phyloP scores from a whole-genome alignment of 2,329 filamentous ascomycete species.

The Ophioceras dolichostomum region DNA sequence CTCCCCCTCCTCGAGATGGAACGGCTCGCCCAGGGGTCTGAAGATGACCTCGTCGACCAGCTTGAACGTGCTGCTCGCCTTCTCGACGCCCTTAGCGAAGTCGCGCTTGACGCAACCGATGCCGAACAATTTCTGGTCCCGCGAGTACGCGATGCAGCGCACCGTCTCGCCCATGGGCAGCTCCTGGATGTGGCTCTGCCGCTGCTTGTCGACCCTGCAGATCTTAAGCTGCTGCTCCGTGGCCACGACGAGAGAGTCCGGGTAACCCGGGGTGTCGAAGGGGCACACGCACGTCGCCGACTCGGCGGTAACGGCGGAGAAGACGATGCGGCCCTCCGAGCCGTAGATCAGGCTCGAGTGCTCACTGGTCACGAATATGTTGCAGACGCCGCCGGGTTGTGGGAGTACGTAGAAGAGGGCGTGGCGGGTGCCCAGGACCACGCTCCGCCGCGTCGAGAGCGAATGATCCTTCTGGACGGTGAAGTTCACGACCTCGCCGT shows the following conservation, averaged over 20 bases:
- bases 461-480: conserved; percentile 53
- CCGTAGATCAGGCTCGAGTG: conserved; percentile 91
- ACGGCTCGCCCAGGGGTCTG: conserved; percentile 58
- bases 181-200: conserved; percentile 78
- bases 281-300: conserved; percentile 70
- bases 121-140: conserved; percentile 67
- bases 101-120: conserved; percentile 74
- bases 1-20: conserved; percentile 51
- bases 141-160: conserved; percentile 75
- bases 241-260: conserved; percentile 68
- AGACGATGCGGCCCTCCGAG: conserved; percentile 75
- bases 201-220: conserved; percentile 67
- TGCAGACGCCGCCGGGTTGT: conserved; percentile 44
- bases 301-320: conserved; percentile 86
- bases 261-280: conserved; percentile 73
- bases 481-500: conserved; percentile 83
- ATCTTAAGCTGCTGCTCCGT: conserved; percentile 60
- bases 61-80: conserved; percentile 68
- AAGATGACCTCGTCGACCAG: conserved; percentile 88
- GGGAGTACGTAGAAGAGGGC: conserved; percentile 72
- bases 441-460: conserved; percentile 63
- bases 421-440: conserved; percentile 76
- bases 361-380: conserved; percentile 87
- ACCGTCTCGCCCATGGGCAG: conserved; percentile 72
- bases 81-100: conserved; percentile 58